Evolutionary conservation across 2,329 filamentous ascomycete species (phyloP), one percentile per base, ranked within the genome.

Genomic region (Albophoma yamanashiensis): DNA sequence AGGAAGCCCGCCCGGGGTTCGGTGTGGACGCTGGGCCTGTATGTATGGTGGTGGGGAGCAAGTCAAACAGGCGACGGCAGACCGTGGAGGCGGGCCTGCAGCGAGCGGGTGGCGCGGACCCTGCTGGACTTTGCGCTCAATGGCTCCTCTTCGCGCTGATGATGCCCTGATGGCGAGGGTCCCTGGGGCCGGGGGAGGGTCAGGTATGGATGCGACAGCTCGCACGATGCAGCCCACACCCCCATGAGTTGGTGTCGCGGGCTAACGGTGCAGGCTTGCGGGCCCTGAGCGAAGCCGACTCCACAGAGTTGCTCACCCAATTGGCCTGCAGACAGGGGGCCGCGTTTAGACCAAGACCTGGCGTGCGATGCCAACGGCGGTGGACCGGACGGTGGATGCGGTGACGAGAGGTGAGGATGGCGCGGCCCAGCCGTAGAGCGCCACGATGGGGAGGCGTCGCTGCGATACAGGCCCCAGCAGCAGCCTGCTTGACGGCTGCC

Each of bases 11-110:
- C 50, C 64, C 56, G 55, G 58, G 59, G 60, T 45, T 59, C 15
- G 57, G 58, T 55, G 62, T 57, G 58, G 60, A 56, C 59, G 60
- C 60, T 59, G 56, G 58, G 60, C 59, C 60, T 62, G 62, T 66
- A 65, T 64, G 65, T 60, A 63, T 53, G 64, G 56, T 59, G 56
- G 62, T 64, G 62, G 50, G 14, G 50, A 53, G 62, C 40, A 58
- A 60, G 25, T 25, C 15, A 36, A 36, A 15, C 25, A 68, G 59
- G 65, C 64, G 61, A 61, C 63, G 64, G 42, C 31, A 31, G 40
- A n/a, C 40, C 14, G 58, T 53, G 42, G 43, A 45, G 53, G 55
- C 56, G 58, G 57, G 53, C 57, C 58, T 58, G 56, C 53, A 56
- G 58, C 57, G 57, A 59, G 58, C 45, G 57, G 45, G 45, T 58